phyloP scores from a whole-genome alignment of 371 early-diverging fungal genomes.

The Capniomyces stellatus region DNA sequence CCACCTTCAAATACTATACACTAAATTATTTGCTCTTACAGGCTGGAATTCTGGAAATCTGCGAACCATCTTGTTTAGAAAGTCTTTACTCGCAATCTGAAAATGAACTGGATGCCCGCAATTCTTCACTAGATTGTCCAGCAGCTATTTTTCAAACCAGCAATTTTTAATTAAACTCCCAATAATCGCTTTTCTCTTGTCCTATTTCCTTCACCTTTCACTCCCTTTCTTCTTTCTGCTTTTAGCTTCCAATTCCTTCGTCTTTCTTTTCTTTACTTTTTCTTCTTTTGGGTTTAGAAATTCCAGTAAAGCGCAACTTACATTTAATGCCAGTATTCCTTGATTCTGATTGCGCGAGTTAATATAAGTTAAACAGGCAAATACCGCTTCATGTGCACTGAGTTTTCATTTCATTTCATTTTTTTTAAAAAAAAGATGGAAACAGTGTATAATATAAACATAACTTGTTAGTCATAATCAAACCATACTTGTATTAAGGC shows the following conservation, averaged over 20 bases:
- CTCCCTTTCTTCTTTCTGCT: too few species aligned
- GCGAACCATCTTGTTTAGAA: conserved; percentile 78
- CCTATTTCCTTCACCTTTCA: background rate
- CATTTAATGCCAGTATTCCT: conserved; percentile 48
- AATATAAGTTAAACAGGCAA: conserved; percentile 53
- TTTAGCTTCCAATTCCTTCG: too few species aligned
- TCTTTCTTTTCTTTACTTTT: too few species aligned
- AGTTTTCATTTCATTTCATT: background rate
- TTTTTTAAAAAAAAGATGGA: background rate
- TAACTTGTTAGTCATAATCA: too few species aligned
- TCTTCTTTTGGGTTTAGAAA: background rate
- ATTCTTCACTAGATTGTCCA: conserved; percentile 89
- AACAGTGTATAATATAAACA: conserved; percentile 5
- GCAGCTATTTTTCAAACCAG: conserved; percentile 30
- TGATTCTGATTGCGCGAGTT: conserved; percentile 49
- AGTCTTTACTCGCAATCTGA: conserved; percentile 82
- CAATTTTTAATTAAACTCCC: background rate
- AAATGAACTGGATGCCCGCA: conserved; percentile 92
- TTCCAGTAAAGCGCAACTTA: conserved; percentile 21
- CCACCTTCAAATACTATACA: background rate
- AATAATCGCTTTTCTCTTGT: background rate
- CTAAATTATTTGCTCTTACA: too few species aligned
- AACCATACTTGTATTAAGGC: too few species aligned
- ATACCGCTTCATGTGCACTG: conserved; percentile 75
- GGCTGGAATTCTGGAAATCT: conserved; percentile 63